Conservation (phyloP, 495 filamentous ascomycete species). For the Tuber aestivum region DNA sequence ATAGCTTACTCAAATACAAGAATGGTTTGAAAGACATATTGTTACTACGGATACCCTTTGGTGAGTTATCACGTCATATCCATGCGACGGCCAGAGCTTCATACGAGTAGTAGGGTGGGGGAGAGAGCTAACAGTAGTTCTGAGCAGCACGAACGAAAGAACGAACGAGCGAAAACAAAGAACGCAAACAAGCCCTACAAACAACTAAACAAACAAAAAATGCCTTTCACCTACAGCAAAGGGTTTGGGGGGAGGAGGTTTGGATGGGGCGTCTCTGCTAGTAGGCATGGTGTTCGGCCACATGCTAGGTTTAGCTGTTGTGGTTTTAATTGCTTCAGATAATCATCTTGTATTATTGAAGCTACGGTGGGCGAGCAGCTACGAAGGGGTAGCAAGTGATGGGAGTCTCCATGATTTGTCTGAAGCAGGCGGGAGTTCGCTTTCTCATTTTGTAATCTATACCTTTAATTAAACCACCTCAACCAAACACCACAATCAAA, state of each 20-base stretch:
- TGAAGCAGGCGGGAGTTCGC: neutral
- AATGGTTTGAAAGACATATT: neutral
- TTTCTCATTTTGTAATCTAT: neutral
- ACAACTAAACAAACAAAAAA: neutral
- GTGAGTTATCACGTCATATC: neutral
- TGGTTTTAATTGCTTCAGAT: slow-evolving; percentile 39
- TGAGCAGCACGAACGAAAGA: neutral
- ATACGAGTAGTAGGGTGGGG: neutral
- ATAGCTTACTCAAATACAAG: too few relatives aligned
- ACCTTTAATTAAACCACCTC: neutral
- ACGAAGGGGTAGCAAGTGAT: neutral
- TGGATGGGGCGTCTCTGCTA: slow-evolving; percentile 33
- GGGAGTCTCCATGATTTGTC: neutral
- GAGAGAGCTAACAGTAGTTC: neutral
- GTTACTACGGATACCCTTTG: neutral
- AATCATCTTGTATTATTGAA: slow-evolving; percentile 13
- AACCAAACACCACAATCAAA: neutral
- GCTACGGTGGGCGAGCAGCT: neutral
- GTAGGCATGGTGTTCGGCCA: slow-evolving; percentile 30
- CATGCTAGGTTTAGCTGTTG: slow-evolving; percentile 28
- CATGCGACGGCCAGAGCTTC: neutral
- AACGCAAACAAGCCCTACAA: neutral
- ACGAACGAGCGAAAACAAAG: neutral
- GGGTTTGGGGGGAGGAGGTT: slow-evolving; percentile 28
- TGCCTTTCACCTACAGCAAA: slow-evolving; percentile 12